Base-by-base conservation (phyloP, 129 eudicot species). In the Scalesia atractyloides region DNA sequence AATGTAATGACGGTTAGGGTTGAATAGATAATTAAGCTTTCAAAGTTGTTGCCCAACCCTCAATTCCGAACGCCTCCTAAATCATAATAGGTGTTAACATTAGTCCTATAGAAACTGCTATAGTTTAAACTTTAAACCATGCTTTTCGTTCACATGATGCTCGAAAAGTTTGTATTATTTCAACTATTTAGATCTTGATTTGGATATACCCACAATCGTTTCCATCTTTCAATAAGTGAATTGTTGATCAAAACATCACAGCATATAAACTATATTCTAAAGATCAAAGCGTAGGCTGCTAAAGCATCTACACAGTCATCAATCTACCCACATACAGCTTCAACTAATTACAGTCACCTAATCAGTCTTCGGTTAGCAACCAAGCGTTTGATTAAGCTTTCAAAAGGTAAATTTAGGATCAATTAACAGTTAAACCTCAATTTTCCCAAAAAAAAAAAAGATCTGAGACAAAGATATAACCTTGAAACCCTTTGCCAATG, bases 401-500 rank as follows among this genome's bases (percentile, higher is more conserved):
- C n/a, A 58, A 11, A 58, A 22, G 4, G 37, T 57, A 58, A 58
- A 9, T 11, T 58, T 24, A 24, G 37, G 3, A 22, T 58, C 4
- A 41, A 50, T 14, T 41, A 3, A 8, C 66, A 30, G 34, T 30
- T 30, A 30, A 56, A 37, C 41, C 60, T 3, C 13, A 7, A 19
- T 14, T 69, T 41, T 9, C 20, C 48, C 52, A 36, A 30, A 73
- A 50, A 65, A 26, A 43, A 26, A 54, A 18, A 53, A 49, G 14
- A 1, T 12, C 43, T 36, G 7, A 11, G n/a, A 26, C 7, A 16
- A 20, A 62, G 3, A 57, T 3, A 39, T 1, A 8, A 92, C 97
- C 99, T 90, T 95, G 99, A 79, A 95, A 95, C 70, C 99, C 99
- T 72, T 95, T 95, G 20, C 99, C 99, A 62, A 95, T 95, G 37